Evolutionary conservation across 257 asterid genomes (phyloP).

Genomic region (Handroanthus guayacan): DNA sequence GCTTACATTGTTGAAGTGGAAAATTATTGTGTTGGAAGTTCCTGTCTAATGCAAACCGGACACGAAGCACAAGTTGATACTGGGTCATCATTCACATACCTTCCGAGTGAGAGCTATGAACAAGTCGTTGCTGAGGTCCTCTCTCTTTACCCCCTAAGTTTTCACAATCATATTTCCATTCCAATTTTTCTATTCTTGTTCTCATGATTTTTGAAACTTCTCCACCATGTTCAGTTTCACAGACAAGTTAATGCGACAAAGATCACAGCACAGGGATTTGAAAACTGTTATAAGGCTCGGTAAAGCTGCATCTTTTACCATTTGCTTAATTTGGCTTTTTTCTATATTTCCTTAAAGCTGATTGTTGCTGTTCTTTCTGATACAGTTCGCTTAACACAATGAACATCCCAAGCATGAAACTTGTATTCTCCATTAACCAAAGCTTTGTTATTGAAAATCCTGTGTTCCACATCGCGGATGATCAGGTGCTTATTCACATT

Average conservation of each 20-base stretch:
- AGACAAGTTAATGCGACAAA: constrained; percentile 55
- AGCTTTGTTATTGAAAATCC: constrained; percentile 69
- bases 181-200: not conserved
- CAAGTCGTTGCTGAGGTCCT: constrained; percentile 65
- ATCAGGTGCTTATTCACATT: constrained; percentile 53
- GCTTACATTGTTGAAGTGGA: constrained; percentile 67
- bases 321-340: not conserved
- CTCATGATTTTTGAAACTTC: constrained; percentile 10
- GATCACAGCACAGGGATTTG: constrained; percentile 48
- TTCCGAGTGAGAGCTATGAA: constrained; percentile 58
- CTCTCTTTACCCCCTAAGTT: constrained; percentile 9
- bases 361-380: constrained; percentile 31
- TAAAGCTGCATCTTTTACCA: constrained; percentile 36
- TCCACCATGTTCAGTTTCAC: constrained; percentile 58
- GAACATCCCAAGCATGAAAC: constrained; percentile 58
- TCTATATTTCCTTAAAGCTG: constrained; percentile 33
- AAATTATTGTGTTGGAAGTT: constrained; percentile 59
- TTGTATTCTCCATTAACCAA: constrained; percentile 66
- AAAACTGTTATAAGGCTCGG: constrained; percentile 73
- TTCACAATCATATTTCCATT: constrained; percentile 13
- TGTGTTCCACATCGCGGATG: constrained; percentile 50
- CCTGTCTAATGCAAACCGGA: constrained; percentile 62
- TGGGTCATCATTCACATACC: constrained; percentile 82
- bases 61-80: constrained; percentile 70
- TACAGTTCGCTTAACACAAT: constrained; percentile 61